Evolutionary conservation across 805 yeast genomes (phyloP), one percentile per base, ranked within the genome.

Genomic region (Cyberlindnera misumaiensis): DNA sequence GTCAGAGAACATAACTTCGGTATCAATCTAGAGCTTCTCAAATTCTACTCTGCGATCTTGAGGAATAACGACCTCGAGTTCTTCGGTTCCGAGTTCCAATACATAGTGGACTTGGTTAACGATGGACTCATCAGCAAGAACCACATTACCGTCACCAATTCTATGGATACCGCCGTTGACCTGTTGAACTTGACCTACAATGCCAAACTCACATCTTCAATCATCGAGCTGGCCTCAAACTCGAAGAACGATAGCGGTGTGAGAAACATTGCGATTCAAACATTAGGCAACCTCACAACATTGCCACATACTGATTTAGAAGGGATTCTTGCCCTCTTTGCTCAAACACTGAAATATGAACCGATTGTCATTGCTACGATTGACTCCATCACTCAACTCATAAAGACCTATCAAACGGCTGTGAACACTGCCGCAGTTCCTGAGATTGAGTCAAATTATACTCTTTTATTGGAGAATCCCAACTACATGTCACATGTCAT

Each of bases 191-290:
- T 42, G 48, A 48, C 46, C 1, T 52, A 49, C 34, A 45, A 51
- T 35, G 55, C 46, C 6, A 31, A 36, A 1, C 28, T 54, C 15
- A 41, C 48, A 1, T 34, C 41, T 7, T 49, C 65, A 24, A 65
- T 69, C 3, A 48, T 62, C 10, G 49, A 54, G 2, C 58, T 60
- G 28, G 68, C 65, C 5, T 39, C 52, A 0, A 52, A 60, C 2
- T 42, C 63, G 3, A 59, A 66, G 29, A 51, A 55, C 24, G 68
- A 59, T 31, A 53, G 63, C 39, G 69, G 63, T 27, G 48, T 64
- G 5, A 52, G 70, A 41, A 64, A 59, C 30, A 44, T 46, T n/a
- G 65, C 70, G 1, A 55, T 65, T 13, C 48, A 46, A 29, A 56
- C 55, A 3, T 31, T 65, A 11, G 62, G 62, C 11, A 37, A 45